Evolutionary conservation across 345 rosid genomes (phyloP).

Genomic region (Clausena lansium): DNA sequence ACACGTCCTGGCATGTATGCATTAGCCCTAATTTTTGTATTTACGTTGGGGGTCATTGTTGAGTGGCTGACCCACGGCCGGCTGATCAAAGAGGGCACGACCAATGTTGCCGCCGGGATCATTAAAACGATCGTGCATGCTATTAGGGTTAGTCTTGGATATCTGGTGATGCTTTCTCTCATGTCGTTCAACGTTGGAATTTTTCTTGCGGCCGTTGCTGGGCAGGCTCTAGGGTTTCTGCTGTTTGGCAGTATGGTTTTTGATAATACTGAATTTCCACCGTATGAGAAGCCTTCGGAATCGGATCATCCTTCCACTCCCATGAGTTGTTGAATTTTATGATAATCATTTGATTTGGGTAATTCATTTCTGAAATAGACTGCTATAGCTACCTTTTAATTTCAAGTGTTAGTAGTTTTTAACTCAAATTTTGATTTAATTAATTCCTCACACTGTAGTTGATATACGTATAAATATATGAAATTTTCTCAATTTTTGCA

Average conservation of each 20-base stretch:
- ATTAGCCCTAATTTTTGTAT: slow-evolving; percentile 32
- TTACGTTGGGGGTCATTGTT: slow-evolving; percentile 23
- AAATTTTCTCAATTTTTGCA: too few relatives aligned
- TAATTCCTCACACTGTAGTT: too few relatives aligned
- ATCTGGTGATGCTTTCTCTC: slow-evolving; percentile 42
- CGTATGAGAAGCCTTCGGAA: slow-evolving; percentile 7
- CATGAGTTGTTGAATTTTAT: slow-evolving; percentile 26
- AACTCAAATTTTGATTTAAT: too few relatives aligned
- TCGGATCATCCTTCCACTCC: slow-evolving; percentile 26
- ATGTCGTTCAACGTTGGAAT: slow-evolving; percentile 53
- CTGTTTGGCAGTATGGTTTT: slow-evolving; percentile 35
- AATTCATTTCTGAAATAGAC: neutral
- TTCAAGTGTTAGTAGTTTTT: neutral
- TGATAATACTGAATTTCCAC: neutral
- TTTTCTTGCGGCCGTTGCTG: slow-evolving; percentile 36
- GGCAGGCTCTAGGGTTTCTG: slow-evolving; percentile 43
- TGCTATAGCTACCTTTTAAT: neutral
- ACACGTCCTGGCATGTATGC: slow-evolving; percentile 30
- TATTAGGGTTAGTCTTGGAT: slow-evolving; percentile 32
- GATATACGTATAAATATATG: neutral
- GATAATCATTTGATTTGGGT: neutral
- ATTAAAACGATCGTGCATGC: slow-evolving; percentile 27
- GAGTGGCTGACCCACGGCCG: slow-evolving; percentile 35
- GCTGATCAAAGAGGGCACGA: slow-evolving; percentile 16
- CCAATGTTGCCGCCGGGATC: slow-evolving; percentile 17